phyloP scores from a whole-genome alignment of 169 alveolate genomes.

The Plasmodium gaboni region DNA sequence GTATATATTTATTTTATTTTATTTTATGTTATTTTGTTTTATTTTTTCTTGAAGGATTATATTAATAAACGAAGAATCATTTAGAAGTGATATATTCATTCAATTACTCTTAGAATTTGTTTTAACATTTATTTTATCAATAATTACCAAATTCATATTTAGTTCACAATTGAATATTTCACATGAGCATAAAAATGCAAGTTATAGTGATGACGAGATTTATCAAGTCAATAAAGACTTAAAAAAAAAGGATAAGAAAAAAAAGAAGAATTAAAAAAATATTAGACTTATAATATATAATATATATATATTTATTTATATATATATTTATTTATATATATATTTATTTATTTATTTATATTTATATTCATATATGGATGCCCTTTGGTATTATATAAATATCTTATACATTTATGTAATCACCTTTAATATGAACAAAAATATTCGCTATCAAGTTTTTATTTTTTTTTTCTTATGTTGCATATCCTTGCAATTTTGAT shows the following conservation, averaged over 20 bases:
- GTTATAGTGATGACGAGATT: slow-evolving; percentile 19
- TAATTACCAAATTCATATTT: slow-evolving; percentile 20
- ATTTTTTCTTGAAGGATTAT: slow-evolving; percentile 26
- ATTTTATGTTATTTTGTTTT: not conserved
- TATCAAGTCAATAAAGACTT: slow-evolving; percentile 16
- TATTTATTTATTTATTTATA: too few species aligned
- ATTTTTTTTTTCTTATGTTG: slow-evolving; percentile 20
- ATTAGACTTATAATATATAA: not conserved
- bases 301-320: slow-evolving; percentile 5
- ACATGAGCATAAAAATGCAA: not conserved
- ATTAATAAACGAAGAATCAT: slow-evolving; percentile 37
- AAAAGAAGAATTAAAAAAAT: slow-evolving; percentile 9
- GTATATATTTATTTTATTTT: not conserved
- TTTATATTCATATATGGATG: not conserved
- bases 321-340: not conserved
- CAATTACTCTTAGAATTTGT: not conserved
- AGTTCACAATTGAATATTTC: slow-evolving; percentile 12
- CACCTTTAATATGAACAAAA: too few species aligned
- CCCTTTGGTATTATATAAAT: too few species aligned
- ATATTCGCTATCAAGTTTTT: not conserved
- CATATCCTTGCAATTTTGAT: slow-evolving; percentile 51
- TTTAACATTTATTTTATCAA: slow-evolving; percentile 26
- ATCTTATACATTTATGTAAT: not conserved
- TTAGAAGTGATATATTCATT: slow-evolving; percentile 30
- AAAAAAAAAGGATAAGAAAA: slow-evolving; percentile 37